Evolutionary conservation across 306 rosid species (phyloP), one percentile per base, ranked within the genome.

Genomic region (Gleditsia sinensis): DNA sequence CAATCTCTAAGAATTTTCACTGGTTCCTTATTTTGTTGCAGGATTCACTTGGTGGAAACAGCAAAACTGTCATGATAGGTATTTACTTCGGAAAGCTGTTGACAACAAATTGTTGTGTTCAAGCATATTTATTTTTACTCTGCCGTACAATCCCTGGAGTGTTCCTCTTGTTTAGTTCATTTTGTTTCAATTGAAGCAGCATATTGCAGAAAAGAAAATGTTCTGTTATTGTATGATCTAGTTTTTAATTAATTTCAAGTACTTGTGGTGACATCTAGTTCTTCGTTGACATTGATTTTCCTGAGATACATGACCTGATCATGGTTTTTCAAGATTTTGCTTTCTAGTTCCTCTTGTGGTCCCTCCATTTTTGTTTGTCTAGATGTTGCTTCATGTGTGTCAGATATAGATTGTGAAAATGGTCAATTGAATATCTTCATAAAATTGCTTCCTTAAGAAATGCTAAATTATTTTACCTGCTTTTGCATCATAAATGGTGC

Each of bases 21-120:
- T 75, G 33, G 14, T 72, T 80, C 64, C 64, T 43, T 51, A 43
- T 45, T 79, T 39, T 30, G 72, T 78, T 82, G 81, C 92, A 91
- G 97, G 97, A 91, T 82, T 91, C 97, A 69, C 94, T 91, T 36
- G 97, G 97, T 67, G 97, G 97, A 82, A 91, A 88, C 85, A 91
- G 94, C 88, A 91, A 85, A 83, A 88, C 97, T 49, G 89, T 91
- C 62, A 91, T 91, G 97, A 88, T 91, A 88, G 97, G 97, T 91
- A 88, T 83, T 48, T 69, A 60, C 78, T 77, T 39, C 78, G 39
- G 36, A 80, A 72, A 48, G 45, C 55, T 69, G 50, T 33, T 68
- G 19, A 55, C 25, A 57, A 30, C 62, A 32, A 50, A 65, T 55
- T 36, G 9, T 57, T 32, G 46, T 67, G 51, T 34, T 63, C 63